Conservation (phyloP, 768 basidiomycete species). For the Pleurotus sapidus region DNA sequence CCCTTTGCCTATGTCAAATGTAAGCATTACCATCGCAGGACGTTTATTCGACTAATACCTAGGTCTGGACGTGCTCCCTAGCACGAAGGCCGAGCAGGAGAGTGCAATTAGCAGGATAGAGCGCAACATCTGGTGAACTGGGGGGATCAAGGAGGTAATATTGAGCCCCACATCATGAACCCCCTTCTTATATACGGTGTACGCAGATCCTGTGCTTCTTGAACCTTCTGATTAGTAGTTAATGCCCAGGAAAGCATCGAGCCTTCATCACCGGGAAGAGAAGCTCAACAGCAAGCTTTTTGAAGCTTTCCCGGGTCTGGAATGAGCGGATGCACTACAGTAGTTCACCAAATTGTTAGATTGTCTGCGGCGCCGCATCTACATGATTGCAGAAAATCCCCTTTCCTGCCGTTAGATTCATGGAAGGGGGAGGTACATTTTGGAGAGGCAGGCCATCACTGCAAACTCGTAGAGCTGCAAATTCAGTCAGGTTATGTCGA, state of each 20-base stretch:
- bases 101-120: not conserved
- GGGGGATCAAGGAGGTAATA: not conserved
- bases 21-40: not conserved
- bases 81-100: not conserved
- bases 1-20: not conserved
- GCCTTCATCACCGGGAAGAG: no score
- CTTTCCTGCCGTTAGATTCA: no score
- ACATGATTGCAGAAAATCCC: no score
- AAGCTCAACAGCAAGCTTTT: no score
- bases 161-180: not conserved
- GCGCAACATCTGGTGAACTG: not conserved
- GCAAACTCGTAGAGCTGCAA: slow-evolving; percentile 43
- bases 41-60: not conserved
- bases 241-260: no score
- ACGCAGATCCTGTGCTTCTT: no score
- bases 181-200: not conserved
- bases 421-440: not conserved
- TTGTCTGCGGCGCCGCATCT: no score
- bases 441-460: slow-evolving; percentile 21
- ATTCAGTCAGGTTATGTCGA: slow-evolving; percentile 8
- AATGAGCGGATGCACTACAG: no score
- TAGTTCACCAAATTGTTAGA: no score
- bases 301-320: no score
- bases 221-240: no score
- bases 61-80: not conserved